Evolutionary conservation across 192 early-diverging fungal genomes (phyloP).

Genomic region (Coemansia sp.): DNA sequence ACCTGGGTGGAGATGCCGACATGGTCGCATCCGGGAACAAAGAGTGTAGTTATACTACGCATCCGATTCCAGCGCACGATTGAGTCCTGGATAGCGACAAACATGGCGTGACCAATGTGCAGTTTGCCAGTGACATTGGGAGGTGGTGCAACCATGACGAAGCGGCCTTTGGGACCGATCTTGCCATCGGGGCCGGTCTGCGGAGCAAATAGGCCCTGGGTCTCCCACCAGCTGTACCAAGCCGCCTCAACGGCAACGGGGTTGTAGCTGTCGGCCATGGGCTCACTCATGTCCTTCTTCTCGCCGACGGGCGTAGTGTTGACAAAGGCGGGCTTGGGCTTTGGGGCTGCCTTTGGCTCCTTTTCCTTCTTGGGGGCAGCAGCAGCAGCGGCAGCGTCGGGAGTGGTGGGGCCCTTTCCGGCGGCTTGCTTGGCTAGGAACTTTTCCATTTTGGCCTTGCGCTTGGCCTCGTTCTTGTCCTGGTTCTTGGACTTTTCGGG

Average conservation of each 20-base stretch:
- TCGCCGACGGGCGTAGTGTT: slow-evolving; percentile 85
- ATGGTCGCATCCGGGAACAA: slow-evolving; percentile 94
- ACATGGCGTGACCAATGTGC: slow-evolving; percentile 94
- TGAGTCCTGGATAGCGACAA: slow-evolving; percentile 91
- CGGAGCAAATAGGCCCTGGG: slow-evolving; percentile 89
- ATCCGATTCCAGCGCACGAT: slow-evolving; percentile 97
- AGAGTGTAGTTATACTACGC: slow-evolving; percentile 93
- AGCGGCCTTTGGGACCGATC: slow-evolving; percentile 73
- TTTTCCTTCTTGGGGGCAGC: slow-evolving; percentile 55
- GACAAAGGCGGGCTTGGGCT: slow-evolving; percentile 62
- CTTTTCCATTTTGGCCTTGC: slow-evolving; percentile 90
- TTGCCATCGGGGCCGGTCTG: slow-evolving; percentile 58
- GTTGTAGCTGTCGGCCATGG: slow-evolving; percentile 83
- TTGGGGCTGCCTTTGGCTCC: slow-evolving; percentile 57
- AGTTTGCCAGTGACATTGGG: slow-evolving; percentile 99
- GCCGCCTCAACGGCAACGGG: slow-evolving; percentile 89
- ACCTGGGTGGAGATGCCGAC: slow-evolving; percentile 97
- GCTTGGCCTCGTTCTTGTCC: slow-evolving; percentile 90
- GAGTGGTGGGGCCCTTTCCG: background rate
- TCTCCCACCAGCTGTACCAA: slow-evolving; percentile 99
- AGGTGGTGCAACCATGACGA: slow-evolving; percentile 94
- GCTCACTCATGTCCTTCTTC: slow-evolving; percentile 76
- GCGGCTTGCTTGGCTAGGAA: slow-evolving; percentile 85
- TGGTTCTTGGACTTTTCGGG: slow-evolving; percentile 73
- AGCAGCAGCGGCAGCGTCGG: background rate